Base-by-base conservation (phyloP, 768 basidiomycete genomes). In the Exidia glandulosa region DNA sequence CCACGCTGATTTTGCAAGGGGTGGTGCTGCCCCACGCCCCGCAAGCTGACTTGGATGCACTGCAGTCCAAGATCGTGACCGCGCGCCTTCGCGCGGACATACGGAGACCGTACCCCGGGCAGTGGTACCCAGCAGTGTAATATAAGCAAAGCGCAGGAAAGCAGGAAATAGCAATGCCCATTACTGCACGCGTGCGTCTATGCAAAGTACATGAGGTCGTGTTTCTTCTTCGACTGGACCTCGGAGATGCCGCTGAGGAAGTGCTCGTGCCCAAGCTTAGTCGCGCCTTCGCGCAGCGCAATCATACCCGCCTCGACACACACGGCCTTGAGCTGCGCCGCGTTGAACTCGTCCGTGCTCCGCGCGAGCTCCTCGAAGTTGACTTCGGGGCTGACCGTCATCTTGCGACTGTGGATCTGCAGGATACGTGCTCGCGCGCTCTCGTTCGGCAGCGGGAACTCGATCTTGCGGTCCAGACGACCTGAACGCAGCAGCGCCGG, bases 241-340 rank as follows among this genome's bases (percentile, higher is more conserved):
- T 93, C 89, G 45, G 90, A 81, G 61, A 94, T 90, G 57, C 90
- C 92, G 68, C 87, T 90, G 70, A 97, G 75, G 81, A 96, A 98
- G 71, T 98, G 94, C 72, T 99, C 96, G 66, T 98, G 95, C 31
- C 81, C 85, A 60, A 97, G 74, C 71, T 87, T 87, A 16, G 84
- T 84, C 16, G 93, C 91, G 32, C 94, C 94, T 73, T 97, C 94
- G 65, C 96, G 78, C 41, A 98, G 75, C 6, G 95, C 91, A 68
- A 98, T 96, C 96, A 99, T 99, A 61, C 96, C 96, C 41, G 96
- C 96, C 75, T 99, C 96, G 1, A 99, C 96, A 73, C 95, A 98
- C 2, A 96, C 94, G 1, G 95, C 96, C 77, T 97, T 96, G 67
- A 96, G 74, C 71, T 94, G 91, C 6, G 92, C 92, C n/a, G 85